Conservation (phyloP, 495 filamentous ascomycete genomes). For the Aspergillus coremiiformis region DNA sequence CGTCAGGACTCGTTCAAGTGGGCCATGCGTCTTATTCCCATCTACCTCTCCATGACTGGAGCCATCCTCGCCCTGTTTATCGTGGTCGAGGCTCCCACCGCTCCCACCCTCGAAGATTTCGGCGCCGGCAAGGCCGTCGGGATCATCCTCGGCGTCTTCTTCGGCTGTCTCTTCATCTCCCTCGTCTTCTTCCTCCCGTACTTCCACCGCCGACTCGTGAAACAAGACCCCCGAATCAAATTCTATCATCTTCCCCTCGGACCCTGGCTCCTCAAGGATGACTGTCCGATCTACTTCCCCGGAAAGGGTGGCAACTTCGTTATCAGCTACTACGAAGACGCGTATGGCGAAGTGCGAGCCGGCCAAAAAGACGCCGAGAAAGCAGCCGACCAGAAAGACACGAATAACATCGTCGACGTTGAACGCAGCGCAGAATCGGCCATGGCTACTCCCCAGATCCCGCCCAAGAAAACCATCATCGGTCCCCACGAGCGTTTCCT, state of each 20-base stretch:
- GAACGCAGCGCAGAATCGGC: conserved; percentile 46
- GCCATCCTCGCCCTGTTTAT: conserved; percentile 58
- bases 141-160: conserved; percentile 52
- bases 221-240: conserved; percentile 47
- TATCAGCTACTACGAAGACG: conserved; percentile 45
- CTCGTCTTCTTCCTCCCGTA: conserved; percentile 57
- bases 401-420: conserved; percentile 53
- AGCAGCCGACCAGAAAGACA: conserved; percentile 45
- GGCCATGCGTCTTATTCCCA: conserved; percentile 50
- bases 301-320: conserved; percentile 36
- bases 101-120: conserved; percentile 36
- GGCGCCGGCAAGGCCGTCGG: conserved; percentile 46
- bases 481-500: conserved; percentile 31
- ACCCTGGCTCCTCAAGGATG: conserved; percentile 42
- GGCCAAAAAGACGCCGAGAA: conserved; percentile 12
- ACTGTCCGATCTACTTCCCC: conserved; percentile 42
- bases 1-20: conserved; percentile 50
- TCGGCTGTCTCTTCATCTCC: conserved; percentile 44
- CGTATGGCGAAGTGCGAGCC: conserved; percentile 21
- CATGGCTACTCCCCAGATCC: conserved; percentile 17
- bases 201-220: conserved; percentile 50
- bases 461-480: conserved; percentile 17
- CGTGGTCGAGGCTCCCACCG: conserved; percentile 35
- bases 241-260: conserved; percentile 53
- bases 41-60: conserved; percentile 56